Evolutionary conservation across 2,329 filamentous ascomycete species (phyloP).

Genomic region (Tricladium varicosporioides): DNA sequence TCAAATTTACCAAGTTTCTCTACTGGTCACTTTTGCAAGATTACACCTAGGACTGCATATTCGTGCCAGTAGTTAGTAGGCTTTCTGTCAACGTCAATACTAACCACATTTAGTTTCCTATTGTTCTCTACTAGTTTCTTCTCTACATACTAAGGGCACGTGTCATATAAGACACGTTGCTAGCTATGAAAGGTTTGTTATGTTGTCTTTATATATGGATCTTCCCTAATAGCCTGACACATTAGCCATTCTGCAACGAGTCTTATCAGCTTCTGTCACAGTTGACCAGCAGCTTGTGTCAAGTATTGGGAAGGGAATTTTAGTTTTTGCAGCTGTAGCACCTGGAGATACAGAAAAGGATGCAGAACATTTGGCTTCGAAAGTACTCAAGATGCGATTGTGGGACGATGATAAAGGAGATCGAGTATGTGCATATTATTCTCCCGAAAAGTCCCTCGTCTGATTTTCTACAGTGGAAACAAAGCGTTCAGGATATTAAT

Average conservation of each 20-base stretch:
- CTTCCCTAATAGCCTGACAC: neutral
- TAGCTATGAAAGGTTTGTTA: conserved; percentile 5
- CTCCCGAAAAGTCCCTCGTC: neutral
- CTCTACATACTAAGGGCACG: no score
- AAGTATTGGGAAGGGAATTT: conserved; percentile 82
- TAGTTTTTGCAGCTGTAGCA: conserved; percentile 89
- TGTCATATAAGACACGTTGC: no score
- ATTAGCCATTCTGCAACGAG: conserved; percentile 85
- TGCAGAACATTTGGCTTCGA: conserved; percentile 76
- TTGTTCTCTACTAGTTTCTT: no score
- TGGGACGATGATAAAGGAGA: conserved; percentile 56
- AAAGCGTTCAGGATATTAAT: conserved; percentile 79
- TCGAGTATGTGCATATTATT: conserved; percentile 19
- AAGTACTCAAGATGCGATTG: conserved; percentile 84
- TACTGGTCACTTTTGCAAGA: no score
- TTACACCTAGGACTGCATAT: no score
- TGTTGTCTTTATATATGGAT: neutral
- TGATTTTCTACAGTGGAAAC: conserved; percentile 70
- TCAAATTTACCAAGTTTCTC: neutral
- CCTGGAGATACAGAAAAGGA: conserved; percentile 90
- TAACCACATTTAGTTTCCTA: neutral
- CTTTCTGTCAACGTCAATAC: neutral
- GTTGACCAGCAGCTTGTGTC: conserved; percentile 90
- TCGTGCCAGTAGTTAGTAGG: no score
- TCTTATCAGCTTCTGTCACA: conserved; percentile 92